Evolutionary conservation across 2,329 filamentous ascomycete species (phyloP), one percentile per base, ranked within the genome.

Genomic region (Corinectria fuckeliana): DNA sequence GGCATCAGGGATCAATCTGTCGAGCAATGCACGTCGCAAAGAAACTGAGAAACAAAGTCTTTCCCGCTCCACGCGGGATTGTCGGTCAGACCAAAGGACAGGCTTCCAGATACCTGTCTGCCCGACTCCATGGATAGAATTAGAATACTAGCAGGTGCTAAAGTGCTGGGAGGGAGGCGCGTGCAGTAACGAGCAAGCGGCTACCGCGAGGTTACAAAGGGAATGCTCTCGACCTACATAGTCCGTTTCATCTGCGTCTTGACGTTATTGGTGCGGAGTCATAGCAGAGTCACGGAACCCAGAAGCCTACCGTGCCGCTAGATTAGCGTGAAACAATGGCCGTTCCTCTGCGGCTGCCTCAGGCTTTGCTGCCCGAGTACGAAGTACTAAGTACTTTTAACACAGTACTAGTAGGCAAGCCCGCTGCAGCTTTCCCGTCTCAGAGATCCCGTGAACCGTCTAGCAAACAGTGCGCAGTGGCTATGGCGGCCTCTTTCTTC

Each of bases 311-410:
- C 44, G 52, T 56, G 32, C 42, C 45, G 26, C 58, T 50, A 59
- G 18, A 50, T 61, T 63, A 62, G 62, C 60, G 67, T 61, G 65
- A 68, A 68, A 69, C 60, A 57, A 42, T 56, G 52, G 58, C 54
- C 54, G 25, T 3, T n/a, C n/a, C 32, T 18, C 32, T 9, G 7
- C 2, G 26, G 48, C 32, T 26, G n/a, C 25, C 25, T 32, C 42
- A 32, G 23, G 21, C 21, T 25, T n/a, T n/a, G n/a, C n/a, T 25
- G 14, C 21, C 5, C 14, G 14, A n/a, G 5, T 3, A 13, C 20
- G 3, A 41, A 8, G 5, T 13, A 32, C 8, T 13, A 10, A 32
- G 28, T 9, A 32, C 14, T 32, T 32, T 32, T 32, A n/a, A n/a
- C n/a, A n/a, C n/a, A n/a, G n/a, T n/a, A n/a, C n/a, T n/a, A n/a